Base-by-base conservation (phyloP, 306 rosid species). In the Mimosa bimucronata region DNA sequence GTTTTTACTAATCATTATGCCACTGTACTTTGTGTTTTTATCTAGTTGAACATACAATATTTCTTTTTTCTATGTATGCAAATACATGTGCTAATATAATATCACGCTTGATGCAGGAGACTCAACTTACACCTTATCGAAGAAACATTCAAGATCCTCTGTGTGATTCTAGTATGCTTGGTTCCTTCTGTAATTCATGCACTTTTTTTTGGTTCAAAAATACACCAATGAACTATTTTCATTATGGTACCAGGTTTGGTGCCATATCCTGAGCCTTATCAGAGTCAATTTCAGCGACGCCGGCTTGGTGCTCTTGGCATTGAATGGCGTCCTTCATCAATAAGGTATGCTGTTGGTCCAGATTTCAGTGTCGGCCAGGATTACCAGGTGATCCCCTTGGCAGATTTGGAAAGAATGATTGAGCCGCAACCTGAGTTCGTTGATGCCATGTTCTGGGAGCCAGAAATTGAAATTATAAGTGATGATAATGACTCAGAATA, bases 261-360 rank as follows among this genome's bases (percentile, higher is more conserved):
- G 83, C 98, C 98, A 62, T 93, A 93, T 81, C 91, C 94, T 13
- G 97, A 93, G 80, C 97, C 98, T 67, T 93, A 93, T 78, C 98
- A 93, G 90, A 90, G 91, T 76, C 88, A 79, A 69, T 93, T 85
- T 81, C 98, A 91, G 85, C 88, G 66, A 74, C 94, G 94, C 16
- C 94, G 98, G 34, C 97, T 91, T 9, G 97, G 98, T 77, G 90
- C 92, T 41, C 86, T 93, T 81, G 97, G 97, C 83, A 87, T 87
- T 82, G 98, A 93, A 80, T 91, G 98, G 98, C 90, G 79, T 48
- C 97, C 98, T 61, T 90, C 98, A 28, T 73, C 87, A 65, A 83
- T 89, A 78, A 93, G 85, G 64, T 89, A 85, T 72, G 82, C 90
- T 71, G 81, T 91, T 76, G 94, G 98, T 77, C 86, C 88, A 30